Base-by-base conservation (phyloP, 495 filamentous ascomycete genomes). In the Xylaria nigripes region DNA sequence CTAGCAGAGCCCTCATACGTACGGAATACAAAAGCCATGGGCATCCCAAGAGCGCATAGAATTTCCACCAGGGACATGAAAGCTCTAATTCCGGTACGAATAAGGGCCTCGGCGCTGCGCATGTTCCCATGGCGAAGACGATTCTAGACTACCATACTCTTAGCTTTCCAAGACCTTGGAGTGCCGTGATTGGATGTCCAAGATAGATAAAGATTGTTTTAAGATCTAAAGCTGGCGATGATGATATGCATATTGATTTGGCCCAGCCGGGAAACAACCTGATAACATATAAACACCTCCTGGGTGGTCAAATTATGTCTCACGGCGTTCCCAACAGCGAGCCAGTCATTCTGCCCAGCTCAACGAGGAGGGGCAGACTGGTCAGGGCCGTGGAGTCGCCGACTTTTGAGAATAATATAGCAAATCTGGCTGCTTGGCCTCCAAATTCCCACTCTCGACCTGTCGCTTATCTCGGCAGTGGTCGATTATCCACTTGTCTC, bases 391-490 rank as follows among this genome's bases (percentile, higher is more conserved):
- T 42, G 23, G 42, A 49, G 45, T 27, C 40, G 15, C 13, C 29
- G 34, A 29, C 38, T 50, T n/a, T 48, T 13, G 53, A 36, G 53
- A 49, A 38, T 16, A 38, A 45, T 27, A 50, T 15, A 50, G 38
- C 29, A 43, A 6, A 48, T 2, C n/a, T 21, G 34, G 10, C 29
- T 50, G 48, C 49, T 19, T 44, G 27, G 41, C 42, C 10, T 32
- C 57, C 34, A 43, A 49, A 62, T 18, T 46, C 34, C 32, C 48
- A 51, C 23, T 23, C 59, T 61, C 19, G 61, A 51, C 64, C 41
- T 55, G 64, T 54, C 61, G 48, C 55, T 64, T 67, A 55, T 59
- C 36, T 44, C 32, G 32, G 32, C 25, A 53, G 49, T 47, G 40
- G 27, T 42, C 25, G 45, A 19, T 53, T 45, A 41, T 41, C 45